These are phyloP conservation scores for Castanea mollissima DNA, from an alignment of 306 rosid genomes.

Conservation along the genomic window DNA sequence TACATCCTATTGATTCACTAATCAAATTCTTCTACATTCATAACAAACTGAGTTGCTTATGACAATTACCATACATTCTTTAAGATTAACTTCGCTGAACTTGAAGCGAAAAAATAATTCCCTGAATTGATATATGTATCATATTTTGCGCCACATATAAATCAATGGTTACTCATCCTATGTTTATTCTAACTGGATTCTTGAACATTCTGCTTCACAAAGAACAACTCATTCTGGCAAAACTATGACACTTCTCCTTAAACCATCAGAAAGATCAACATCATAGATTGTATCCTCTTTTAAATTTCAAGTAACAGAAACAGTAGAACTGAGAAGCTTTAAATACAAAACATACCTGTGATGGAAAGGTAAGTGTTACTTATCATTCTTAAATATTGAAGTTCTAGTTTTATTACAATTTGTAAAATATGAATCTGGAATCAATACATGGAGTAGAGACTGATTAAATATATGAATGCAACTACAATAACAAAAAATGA, in stretches of 20 bases:
- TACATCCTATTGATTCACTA: no score
- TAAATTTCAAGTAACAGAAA: neutral
- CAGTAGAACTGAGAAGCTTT: neutral
- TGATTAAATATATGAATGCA: neutral
- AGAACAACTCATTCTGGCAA: neutral
- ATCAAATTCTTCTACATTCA: neutral
- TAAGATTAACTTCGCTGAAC: neutral
- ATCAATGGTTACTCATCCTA: neutral
- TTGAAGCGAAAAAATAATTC: neutral
- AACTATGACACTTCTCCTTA: neutral
- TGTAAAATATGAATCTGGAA: neutral
- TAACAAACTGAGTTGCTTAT: no score
- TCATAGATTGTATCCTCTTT: neutral
- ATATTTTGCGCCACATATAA: neutral
- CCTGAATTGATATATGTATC: neutral
- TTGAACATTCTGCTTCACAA: neutral
- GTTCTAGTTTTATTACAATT: neutral
- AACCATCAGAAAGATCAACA: neutral
- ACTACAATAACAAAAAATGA: neutral
- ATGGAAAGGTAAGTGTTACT: no score
- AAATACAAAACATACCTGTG: neutral
- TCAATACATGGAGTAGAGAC: neutral
- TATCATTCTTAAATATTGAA: neutral
- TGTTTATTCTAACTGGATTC: neutral
- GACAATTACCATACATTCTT: neutral